Percentiles rank a stretch among this genome's conserved stretches.
phyloP scores from a whole-genome alignment of 441 rosid species.

The Pelargonium australe region DNA sequence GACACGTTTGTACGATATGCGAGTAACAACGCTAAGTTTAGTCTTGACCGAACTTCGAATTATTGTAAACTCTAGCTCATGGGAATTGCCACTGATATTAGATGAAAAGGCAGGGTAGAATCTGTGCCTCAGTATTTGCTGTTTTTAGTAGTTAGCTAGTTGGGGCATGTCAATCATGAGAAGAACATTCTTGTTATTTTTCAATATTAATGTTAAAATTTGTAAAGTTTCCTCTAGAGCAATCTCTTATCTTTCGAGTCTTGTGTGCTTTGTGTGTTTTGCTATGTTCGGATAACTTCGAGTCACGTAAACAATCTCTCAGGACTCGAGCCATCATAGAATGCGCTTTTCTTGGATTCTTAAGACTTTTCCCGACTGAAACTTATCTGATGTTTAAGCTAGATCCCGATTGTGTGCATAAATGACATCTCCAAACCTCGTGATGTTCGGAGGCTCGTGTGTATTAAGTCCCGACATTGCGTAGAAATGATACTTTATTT shows the following conservation, averaged over 20 bases:
- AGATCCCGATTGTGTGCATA: no score
- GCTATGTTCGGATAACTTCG: no score
- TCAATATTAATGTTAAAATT: constrained; percentile 16
- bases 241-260: neutral
- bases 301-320: no score
- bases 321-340: no score
- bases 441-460: no score
- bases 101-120: constrained; percentile 22
- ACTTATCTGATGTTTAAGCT: no score
- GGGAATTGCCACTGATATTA: constrained; percentile 22
- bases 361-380: no score
- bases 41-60: constrained; percentile 38
- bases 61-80: constrained; percentile 32
- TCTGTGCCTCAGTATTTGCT: constrained; percentile 30
- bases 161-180: constrained; percentile 28
- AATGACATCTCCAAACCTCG: no score
- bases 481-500: no score
- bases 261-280: neutral
- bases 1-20: constrained; percentile 36
- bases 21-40: constrained; percentile 29
- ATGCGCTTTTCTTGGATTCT: no score
- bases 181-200: constrained; percentile 21
- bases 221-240: constrained; percentile 19
- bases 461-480: no score
- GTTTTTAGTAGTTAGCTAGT: constrained; percentile 25